Evolutionary conservation across 2,329 filamentous ascomycete genomes (phyloP).

Genomic region (Cryphonectria naterciae): DNA sequence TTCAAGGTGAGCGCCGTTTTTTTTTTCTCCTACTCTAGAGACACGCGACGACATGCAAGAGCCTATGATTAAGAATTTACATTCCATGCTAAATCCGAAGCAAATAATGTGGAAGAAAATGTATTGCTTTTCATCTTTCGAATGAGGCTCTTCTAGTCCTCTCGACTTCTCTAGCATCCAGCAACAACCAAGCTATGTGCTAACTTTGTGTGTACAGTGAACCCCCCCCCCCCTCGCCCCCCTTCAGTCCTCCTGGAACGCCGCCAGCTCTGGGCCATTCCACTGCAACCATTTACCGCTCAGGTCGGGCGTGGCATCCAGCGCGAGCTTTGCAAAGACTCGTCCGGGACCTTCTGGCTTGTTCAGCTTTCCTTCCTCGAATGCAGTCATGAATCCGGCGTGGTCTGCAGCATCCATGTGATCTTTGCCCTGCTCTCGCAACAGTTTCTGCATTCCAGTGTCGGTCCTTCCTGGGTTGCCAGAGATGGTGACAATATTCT

Average conservation of each 20-base stretch:
- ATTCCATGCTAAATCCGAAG: conserved; percentile 82
- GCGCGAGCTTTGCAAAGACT: conserved; percentile 80
- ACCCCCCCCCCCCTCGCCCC: neutral
- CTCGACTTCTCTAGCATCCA: conserved; percentile 31
- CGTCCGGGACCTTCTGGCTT: conserved; percentile 82
- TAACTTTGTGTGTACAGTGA: conserved; percentile 22
- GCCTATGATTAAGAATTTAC: conserved; percentile 68
- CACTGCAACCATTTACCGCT: conserved; percentile 77
- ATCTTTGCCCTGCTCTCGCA: conserved; percentile 64
- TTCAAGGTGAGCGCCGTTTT: conserved; percentile 34
- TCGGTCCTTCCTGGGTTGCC: conserved; percentile 82
- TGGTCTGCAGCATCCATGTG: conserved; percentile 63
- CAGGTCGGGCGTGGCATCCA: conserved; percentile 66
- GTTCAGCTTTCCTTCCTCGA: conserved; percentile 72
- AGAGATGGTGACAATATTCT: conserved; percentile 71
- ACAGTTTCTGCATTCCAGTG: conserved; percentile 85
- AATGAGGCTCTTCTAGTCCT: conserved; percentile 59
- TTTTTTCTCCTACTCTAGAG: conserved; percentile 29
- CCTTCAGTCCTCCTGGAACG: conserved; percentile 51
- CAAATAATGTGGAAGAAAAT: conserved; percentile 64
- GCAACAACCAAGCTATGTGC: conserved; percentile 33
- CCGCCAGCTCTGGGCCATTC: conserved; percentile 56
- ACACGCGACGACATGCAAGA: conserved; percentile 29
- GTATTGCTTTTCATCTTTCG: conserved; percentile 85
- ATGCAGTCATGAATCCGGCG: conserved; percentile 68